Percentiles rank a stretch among this genome's conserved stretches.
phyloP scores from a whole-genome alignment of 257 asterid species.

The Solanum medicagineum region DNA sequence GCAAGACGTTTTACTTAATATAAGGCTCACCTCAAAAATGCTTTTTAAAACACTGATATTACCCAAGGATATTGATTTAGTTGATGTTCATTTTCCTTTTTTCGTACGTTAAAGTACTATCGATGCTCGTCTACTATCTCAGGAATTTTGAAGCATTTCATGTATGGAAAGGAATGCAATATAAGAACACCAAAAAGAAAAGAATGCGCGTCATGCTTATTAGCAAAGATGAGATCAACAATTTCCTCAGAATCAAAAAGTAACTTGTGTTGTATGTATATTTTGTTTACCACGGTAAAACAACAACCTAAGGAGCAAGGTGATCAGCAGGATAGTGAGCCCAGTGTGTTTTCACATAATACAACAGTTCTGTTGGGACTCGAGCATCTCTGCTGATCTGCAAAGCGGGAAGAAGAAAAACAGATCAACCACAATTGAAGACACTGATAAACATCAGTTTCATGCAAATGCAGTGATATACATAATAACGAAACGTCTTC shows the following conservation, averaged over 20 bases:
- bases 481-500: not conserved
- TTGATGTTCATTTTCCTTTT: not conserved
- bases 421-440: not conserved
- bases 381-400: slow-evolving; percentile 11
- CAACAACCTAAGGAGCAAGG: not conserved
- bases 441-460: not conserved
- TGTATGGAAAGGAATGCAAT: not conserved
- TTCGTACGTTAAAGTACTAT: not conserved
- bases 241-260: not conserved
- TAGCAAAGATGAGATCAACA: not conserved
- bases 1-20: too few species aligned
- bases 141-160: not conserved
- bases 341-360: not conserved
- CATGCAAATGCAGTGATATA: not conserved
- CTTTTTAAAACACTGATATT: too few species aligned
- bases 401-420: not conserved
- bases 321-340: not conserved
- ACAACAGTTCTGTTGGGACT: slow-evolving; percentile 6
- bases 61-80: too few species aligned
- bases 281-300: not conserved
- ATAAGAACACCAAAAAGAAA: not conserved
- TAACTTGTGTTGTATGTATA: not conserved
- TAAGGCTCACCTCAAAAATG: too few species aligned
- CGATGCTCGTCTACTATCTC: not conserved
- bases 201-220: not conserved